Conservation (phyloP, 306 rosid genomes). For the Morella rubra region DNA sequence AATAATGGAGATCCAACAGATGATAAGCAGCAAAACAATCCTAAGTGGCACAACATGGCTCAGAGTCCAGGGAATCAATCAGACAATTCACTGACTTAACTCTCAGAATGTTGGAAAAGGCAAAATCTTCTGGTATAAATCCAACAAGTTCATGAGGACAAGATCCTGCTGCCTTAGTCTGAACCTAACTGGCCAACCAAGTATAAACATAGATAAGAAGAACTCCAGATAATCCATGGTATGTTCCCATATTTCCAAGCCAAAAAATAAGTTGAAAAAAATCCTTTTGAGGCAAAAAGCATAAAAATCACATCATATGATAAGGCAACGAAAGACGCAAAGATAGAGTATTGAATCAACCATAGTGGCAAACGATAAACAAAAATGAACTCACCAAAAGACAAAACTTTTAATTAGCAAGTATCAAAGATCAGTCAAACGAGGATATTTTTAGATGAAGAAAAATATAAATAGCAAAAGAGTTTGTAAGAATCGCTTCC, state of each 20-base stretch:
- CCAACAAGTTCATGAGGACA: neutral
- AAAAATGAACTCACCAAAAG: neutral
- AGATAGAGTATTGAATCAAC: neutral
- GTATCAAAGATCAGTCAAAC: neutral
- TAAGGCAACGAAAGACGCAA: neutral
- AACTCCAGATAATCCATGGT: neutral
- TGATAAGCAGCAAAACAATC: neutral
- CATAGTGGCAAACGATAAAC: neutral
- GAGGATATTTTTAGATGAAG: neutral
- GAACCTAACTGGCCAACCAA: neutral
- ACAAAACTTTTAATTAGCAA: neutral
- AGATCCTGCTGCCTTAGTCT: neutral
- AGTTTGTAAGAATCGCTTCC: conserved; percentile 24
- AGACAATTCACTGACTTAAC: neutral
- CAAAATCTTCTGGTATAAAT: neutral
- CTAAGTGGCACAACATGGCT: no score
- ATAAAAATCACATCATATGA: neutral
- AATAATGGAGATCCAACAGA: neutral
- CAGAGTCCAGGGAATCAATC: neutral
- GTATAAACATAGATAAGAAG: neutral
- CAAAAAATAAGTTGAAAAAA: neutral
- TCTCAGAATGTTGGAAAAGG: neutral
- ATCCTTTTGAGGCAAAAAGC: neutral
- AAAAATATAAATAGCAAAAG: neutral
- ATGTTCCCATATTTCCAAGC: neutral